Evolutionary conservation across 192 early-diverging fungal species (phyloP), one percentile per base, ranked within the genome.

Genomic region (Phlyctochytrium planicorne): DNA sequence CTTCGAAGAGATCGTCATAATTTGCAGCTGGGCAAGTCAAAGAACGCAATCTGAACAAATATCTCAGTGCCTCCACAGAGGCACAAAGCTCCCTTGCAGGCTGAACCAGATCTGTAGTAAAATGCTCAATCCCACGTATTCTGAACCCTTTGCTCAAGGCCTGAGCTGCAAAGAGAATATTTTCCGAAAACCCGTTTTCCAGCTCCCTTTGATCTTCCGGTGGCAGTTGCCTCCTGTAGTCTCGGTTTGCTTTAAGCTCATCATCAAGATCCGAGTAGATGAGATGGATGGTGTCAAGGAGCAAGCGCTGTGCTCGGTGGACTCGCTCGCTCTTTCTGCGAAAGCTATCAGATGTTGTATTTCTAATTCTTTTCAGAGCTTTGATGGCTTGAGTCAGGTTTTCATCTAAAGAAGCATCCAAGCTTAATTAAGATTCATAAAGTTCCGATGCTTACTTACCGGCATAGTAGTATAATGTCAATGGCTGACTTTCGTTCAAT

Each of bases 111-210:
- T 79, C 80, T 30, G 69, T 60, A 10, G 88, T 84, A 53, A 74
- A 82, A 40, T 69, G 60, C 69, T 89, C 88, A 24, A 87, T 89
- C 34, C 88, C 86, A 33, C 88, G 82, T 67, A 90, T 90, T 63
- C 87, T 79, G 69, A 84, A 88, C 16, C 88, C 88, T 2, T 78
- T 62, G 1, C 80, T 77, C 61, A 90, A 67, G 0, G 88, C 88
- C 76, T 90, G 88, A 0, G 84, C 83, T 2, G 88, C 88, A 72
- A 88, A 90, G 61, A 86, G 66, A n/a, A 90, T 87, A 71, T 86
- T 88, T 67, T 90, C 88, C 69, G 75, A 79, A 77, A 88, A 90
- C 4, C 82, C 84, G 32, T 78, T 81, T 52, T 87, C 83, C 31
- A 90, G 75, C 80, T 90, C 88, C 2, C 75, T 40, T 75, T 88